Evolutionary conservation across 2,329 filamentous ascomycete genomes (phyloP), one percentile per base, ranked within the genome.

Genomic region (Diaporthe destruens): DNA sequence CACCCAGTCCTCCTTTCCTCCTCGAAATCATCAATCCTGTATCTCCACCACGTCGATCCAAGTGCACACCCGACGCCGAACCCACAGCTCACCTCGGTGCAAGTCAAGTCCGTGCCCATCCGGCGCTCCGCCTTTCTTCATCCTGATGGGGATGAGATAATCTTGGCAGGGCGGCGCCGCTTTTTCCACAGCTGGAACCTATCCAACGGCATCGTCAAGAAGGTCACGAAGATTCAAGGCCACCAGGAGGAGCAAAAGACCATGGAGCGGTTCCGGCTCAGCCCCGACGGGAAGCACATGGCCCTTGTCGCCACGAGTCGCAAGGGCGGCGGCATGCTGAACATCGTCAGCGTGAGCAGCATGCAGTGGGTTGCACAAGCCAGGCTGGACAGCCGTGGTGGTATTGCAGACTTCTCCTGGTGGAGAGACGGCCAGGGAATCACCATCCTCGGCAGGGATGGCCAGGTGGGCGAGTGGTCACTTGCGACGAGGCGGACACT

Each of bases 121-220:
- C 90, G 92, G 72, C 94, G 93, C 14, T 94, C 95, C 8, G 89
- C 93, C 49, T 98, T 99, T 82, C 86, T 95, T 72, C 89, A 88
- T 34, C 90, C 92, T 6, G 84, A 84, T 20, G 94, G 93, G 75
- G 91, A 93, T 75, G 92, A 92, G 77, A 93, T 99, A 76, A 94
- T 98, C 81, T 93, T 98, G 73, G 93, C 95, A 23, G 95, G 95
- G 49, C 92, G 96, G 47, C 90, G 96, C 65, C 91, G 91, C 75
- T 98, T 95, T 85, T 98, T 98, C 82, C 96, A 98, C 83, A 91
- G 93, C 76, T 99, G 96, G 96, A 92, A 98, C 78, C 88, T 99
- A 32, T 86, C 92, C 55, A 92, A 92, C 0, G 96, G 96, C 55
- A 85, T 87, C 16, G 91, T 99, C 63, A 93, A 96, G 78, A 98